Conservation (phyloP, 2,329 filamentous ascomycete genomes). For the Diplodia scrobiculata region DNA sequence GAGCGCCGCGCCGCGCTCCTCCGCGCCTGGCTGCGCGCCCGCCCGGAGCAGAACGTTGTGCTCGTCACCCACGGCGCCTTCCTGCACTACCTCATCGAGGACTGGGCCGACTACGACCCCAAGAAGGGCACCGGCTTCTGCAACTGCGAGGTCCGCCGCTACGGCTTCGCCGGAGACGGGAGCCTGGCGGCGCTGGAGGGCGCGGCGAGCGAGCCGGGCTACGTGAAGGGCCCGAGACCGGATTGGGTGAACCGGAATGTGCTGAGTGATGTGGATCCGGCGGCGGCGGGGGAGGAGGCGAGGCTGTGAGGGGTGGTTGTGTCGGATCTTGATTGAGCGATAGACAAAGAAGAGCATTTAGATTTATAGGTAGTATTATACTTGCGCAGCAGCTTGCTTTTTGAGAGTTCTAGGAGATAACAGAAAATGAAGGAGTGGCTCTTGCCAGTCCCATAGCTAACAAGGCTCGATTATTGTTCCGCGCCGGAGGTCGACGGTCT, state of each 20-base stretch:
- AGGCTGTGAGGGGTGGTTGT: background rate
- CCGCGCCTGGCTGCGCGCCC: conserved; percentile 57
- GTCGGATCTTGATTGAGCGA: too few species aligned
- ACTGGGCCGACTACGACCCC: conserved; percentile 65
- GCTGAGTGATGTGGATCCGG: conserved; percentile 4
- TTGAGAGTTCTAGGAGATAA: too few species aligned
- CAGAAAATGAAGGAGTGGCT: too few species aligned
- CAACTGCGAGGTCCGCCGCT: conserved; percentile 43
- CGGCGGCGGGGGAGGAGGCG: background rate
- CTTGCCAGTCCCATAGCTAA: too few species aligned
- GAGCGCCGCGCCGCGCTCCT: conserved; percentile 38
- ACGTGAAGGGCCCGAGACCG: conserved; percentile 32
- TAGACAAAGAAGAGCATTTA: background rate
- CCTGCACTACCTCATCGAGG: conserved; percentile 80
- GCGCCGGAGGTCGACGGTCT: too few species aligned
- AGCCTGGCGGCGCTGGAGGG: conserved; percentile 37
- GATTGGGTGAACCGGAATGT: conserved; percentile 24
- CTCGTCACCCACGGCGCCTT: conserved; percentile 83
- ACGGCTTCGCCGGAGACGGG: conserved; percentile 39
- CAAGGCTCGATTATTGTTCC: too few species aligned
- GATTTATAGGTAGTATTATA: background rate
- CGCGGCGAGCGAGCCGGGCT: conserved; percentile 30
- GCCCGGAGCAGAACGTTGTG: conserved; percentile 66
- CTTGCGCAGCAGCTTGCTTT: too few species aligned
- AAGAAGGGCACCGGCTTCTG: conserved; percentile 48